Percentiles rank a stretch among this genome's conserved stretches.
Conservation (phyloP, 306 rosid genomes). For the Acacia melanoxylon region DNA sequence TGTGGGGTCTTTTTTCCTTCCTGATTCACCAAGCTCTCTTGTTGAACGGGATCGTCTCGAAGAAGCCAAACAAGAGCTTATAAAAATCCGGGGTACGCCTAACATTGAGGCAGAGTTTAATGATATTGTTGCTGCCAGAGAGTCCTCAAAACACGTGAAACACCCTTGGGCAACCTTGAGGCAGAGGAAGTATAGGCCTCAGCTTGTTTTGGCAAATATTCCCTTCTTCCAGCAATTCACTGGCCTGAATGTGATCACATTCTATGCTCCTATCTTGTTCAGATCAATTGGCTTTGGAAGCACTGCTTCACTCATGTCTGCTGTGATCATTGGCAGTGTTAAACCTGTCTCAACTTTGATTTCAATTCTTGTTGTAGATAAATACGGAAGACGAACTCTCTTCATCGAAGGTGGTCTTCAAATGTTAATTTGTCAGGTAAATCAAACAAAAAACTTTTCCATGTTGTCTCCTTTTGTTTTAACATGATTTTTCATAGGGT, state of each 20-base stretch:
- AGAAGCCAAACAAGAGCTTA: conserved; percentile 50
- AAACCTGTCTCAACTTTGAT: conserved; percentile 49
- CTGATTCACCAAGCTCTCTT: conserved; percentile 79
- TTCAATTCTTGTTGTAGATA: conserved; percentile 60
- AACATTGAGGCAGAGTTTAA: conserved; percentile 62
- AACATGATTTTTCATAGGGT: neutral
- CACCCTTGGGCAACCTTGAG: conserved; percentile 56
- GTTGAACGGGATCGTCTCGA: conserved; percentile 50
- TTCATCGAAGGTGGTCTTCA: conserved; percentile 77
- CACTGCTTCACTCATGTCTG: conserved; percentile 64
- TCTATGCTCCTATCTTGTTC: conserved; percentile 82
- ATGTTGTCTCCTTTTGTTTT: neutral
- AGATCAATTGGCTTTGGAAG: conserved; percentile 73
- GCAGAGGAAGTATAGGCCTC: conserved; percentile 67
- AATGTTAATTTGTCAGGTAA: conserved; percentile 72
- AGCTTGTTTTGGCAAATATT: conserved; percentile 58
- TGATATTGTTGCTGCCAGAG: conserved; percentile 61
- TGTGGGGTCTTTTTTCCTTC: conserved; percentile 53
- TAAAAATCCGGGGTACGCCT: conserved; percentile 44
- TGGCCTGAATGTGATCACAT: conserved; percentile 73
- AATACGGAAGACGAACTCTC: conserved; percentile 65
- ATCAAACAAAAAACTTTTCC: neutral
- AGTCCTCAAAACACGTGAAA: conserved; percentile 44
- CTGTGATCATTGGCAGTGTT: conserved; percentile 58
- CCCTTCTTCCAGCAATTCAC: conserved; percentile 88